Evolutionary conservation across 2,329 filamentous ascomycete genomes (phyloP).

Genomic region (Aureobasidium sp.): DNA sequence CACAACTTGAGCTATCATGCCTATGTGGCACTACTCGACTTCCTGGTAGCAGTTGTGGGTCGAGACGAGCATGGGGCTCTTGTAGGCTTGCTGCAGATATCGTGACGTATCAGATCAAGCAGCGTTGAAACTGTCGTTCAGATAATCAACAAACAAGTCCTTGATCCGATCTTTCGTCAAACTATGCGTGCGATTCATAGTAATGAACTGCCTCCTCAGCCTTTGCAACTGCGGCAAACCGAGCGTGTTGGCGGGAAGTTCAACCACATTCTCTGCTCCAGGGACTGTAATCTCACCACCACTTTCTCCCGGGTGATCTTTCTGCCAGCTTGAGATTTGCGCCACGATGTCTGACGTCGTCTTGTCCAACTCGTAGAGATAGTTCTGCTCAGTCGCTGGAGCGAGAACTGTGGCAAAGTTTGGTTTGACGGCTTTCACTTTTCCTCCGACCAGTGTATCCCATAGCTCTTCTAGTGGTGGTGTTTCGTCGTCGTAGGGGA

Average conservation of each 20-base stretch:
- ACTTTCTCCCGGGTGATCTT: conserved; percentile 68
- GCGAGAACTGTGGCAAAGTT: conserved; percentile 80
- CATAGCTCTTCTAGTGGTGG: conserved; percentile 76
- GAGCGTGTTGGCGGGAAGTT: conserved; percentile 72
- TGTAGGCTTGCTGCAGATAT: neutral
- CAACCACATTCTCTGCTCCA: conserved; percentile 61
- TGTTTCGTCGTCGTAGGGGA: conserved; percentile 78
- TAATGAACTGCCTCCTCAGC: conserved; percentile 80
- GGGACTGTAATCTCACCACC: conserved; percentile 55
- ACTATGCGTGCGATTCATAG: conserved; percentile 73
- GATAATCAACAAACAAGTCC: conserved; percentile 45
- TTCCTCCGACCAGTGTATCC: conserved; percentile 74
- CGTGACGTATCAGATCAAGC: neutral
- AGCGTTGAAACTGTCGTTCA: conserved; percentile 42
- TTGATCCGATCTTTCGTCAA: conserved; percentile 43
- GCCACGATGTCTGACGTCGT: conserved; percentile 82
- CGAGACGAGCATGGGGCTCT: neutral
- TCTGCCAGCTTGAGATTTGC: conserved; percentile 73
- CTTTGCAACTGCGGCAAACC: conserved; percentile 78
- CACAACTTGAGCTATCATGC: too few relatives aligned
- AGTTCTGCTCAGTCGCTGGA: conserved; percentile 70
- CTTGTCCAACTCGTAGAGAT: conserved; percentile 82
- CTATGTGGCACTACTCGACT: too few relatives aligned
- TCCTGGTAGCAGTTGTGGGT: too few relatives aligned
- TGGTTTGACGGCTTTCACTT: conserved; percentile 72